Conservation (phyloP, 2,329 filamentous ascomycete species). For the Penicillium sp. region DNA sequence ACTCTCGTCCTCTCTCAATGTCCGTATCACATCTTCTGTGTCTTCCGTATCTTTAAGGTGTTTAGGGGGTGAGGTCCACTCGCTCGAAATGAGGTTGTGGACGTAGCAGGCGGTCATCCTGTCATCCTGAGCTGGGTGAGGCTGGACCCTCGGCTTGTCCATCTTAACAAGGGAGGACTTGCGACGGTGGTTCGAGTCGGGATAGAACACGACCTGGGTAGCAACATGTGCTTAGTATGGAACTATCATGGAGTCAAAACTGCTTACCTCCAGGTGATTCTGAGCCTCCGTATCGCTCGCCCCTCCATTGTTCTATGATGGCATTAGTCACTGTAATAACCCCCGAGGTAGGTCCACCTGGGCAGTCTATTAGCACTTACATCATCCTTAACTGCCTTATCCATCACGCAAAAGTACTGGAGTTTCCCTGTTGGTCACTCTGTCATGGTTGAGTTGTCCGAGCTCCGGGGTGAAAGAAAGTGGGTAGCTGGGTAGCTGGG, state of each 20-base stretch:
- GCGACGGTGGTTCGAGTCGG: slow-evolving; percentile 54
- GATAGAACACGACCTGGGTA: slow-evolving; percentile 57
- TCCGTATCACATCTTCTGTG: slow-evolving; percentile 18
- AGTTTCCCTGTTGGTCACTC: slow-evolving; percentile 7
- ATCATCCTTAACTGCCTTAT: slow-evolving; percentile 15
- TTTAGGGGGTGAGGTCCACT: slow-evolving; percentile 29
- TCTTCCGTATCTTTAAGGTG: slow-evolving; percentile 13
- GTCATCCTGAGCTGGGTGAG: slow-evolving; percentile 36
- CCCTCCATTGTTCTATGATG: slow-evolving; percentile 32
- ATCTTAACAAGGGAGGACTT: slow-evolving; percentile 59
- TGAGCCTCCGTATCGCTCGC: slow-evolving; percentile 37
- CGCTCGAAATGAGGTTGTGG: slow-evolving; percentile 55
- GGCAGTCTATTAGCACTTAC: slow-evolving; percentile 19
- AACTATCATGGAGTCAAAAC: neutral
- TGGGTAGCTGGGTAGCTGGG: slow-evolving; percentile 21
- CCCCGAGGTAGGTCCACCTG: neutral
- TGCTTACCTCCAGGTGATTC: slow-evolving; percentile 39
- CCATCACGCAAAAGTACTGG: slow-evolving; percentile 17
- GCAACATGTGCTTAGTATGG: neutral
- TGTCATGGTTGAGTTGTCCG: slow-evolving; percentile 16
- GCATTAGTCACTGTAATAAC: slow-evolving; percentile 6
- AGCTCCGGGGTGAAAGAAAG: slow-evolving; percentile 10
- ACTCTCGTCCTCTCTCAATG: slow-evolving; percentile 15
- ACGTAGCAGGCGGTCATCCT: slow-evolving; percentile 60
- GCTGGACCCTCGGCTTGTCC: slow-evolving; percentile 41